Evolutionary conservation across 306 rosid genomes (phyloP), one percentile per base, ranked within the genome.

Genomic region (Medicago arabica): DNA sequence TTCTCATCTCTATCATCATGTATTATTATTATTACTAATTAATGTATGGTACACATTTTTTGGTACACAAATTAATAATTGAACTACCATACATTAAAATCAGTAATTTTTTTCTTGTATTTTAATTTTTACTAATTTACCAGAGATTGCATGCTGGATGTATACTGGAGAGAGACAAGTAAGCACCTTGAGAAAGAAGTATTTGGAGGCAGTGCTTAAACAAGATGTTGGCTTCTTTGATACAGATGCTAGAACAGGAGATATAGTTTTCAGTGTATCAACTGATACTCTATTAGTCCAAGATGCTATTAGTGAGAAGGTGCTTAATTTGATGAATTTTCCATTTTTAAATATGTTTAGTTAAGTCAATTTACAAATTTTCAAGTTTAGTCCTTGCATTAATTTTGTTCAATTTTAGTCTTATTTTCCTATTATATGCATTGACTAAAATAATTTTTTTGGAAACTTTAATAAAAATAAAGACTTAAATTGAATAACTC

Each of bases 141-240:
- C 91, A 96, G 99, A 96, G 84, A 96, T 96, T 75, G 91, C 98
- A 71, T 96, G 99, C 65, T 96, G 99, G 99, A 96, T 96, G 99
- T 92, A 88, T 78, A 90, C 90, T 53, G 99, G 99, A 53, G 99
- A 96, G 81, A 90, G 99, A 31, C 99, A 96, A 76, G 98, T 85
- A 80, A 88, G 97, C 79, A 87, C 97, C 3, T 83, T 96, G 80
- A 92, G 99, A 58, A 96, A 96, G 88, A 96, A 92, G 87, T 96
- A 96, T 67, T 77, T 96, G 64, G 98, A 96, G 41, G 97, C 98
- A 1, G 99, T 96, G 70, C 85, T 96, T 13, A 92, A 87, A 83
- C 99, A 96, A 28, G 99, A 96, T 84, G 99, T 96, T 38, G 99
- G 99, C 5, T 96, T 96, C 86, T 96, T 90, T 67, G 99, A 96